These are phyloP conservation scores for Backusella tuberculispora DNA, from an alignment of 192 early-diverging fungal genomes.

Conservation along the genomic window DNA sequence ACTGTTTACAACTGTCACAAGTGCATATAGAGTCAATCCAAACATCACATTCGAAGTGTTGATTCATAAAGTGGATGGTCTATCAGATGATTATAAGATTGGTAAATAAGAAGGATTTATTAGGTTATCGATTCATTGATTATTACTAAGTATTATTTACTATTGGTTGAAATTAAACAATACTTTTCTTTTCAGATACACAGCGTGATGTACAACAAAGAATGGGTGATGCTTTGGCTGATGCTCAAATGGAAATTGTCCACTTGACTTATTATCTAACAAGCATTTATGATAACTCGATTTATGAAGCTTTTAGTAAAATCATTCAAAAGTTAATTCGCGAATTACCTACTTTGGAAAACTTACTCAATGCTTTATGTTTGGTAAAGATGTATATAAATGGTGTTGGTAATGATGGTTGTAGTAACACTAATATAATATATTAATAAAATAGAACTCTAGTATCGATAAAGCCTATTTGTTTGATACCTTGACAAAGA, in stretches of 20 bases:
- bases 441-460: slow-evolving; percentile 65
- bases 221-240: slow-evolving; percentile 84
- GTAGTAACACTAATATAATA: neutral
- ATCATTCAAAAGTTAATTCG: slow-evolving; percentile 92
- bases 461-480: slow-evolving; percentile 96
- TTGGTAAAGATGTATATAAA: slow-evolving; percentile 61
- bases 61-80: slow-evolving; percentile 95
- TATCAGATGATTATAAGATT: slow-evolving; percentile 95
- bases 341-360: slow-evolving; percentile 83
- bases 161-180: neutral
- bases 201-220: slow-evolving; percentile 93
- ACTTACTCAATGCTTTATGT: slow-evolving; percentile 90
- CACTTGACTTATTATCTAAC: slow-evolving; percentile 87
- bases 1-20: slow-evolving; percentile 72
- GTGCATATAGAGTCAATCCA: slow-evolving; percentile 79
- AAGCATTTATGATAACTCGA: slow-evolving; percentile 91
- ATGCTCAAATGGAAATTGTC: slow-evolving; percentile 76
- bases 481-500: slow-evolving; percentile 87
- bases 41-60: slow-evolving; percentile 92
- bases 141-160: no score
- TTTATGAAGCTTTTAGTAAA: slow-evolving; percentile 94
- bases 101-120: slow-evolving; percentile 47
- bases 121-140: no score
- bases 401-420: neutral
- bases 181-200: slow-evolving; percentile 61